Percentiles rank a stretch among this genome's conserved stretches.
Evolutionary conservation across 768 basidiomycete species (phyloP).

Genomic region (Boletus tomentosulus): DNA sequence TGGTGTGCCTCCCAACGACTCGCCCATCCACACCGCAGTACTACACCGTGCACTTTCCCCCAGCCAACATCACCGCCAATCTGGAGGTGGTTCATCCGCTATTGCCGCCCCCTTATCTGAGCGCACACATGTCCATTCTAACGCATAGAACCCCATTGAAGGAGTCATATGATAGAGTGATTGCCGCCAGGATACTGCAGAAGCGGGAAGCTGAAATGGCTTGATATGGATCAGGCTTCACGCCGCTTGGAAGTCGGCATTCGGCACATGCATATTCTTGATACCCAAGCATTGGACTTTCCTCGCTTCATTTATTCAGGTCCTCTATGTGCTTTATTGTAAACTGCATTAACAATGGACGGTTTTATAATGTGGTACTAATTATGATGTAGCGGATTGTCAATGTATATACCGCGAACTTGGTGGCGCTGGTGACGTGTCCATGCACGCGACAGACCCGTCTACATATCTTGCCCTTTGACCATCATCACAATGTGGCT

Average conservation of each 20-base stretch:
- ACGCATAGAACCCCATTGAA: conserved; percentile 60
- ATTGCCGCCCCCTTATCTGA: conserved; percentile 67
- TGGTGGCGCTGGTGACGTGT: conserved; percentile 24
- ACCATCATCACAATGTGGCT: conserved; percentile 40
- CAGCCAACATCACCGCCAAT: conserved; percentile 48
- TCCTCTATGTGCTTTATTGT: conserved; percentile 27
- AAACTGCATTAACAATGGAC: conserved; percentile 19
- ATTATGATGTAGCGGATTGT: not conserved
- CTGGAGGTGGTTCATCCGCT: conserved; percentile 65
- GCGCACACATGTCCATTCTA: conserved; percentile 66
- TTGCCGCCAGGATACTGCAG: conserved; percentile 47
- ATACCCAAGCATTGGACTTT: conserved; percentile 21
- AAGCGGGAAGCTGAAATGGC: conserved; percentile 12
- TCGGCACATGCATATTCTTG: conserved; percentile 6
- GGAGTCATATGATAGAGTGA: conserved; percentile 67
- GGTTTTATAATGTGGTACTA: conserved; percentile 7
- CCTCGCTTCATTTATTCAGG: conserved; percentile 20
- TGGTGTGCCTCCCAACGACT: conserved; percentile 48
- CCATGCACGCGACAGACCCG: not conserved
- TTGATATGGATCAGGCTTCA: not conserved
- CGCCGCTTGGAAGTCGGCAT: not conserved
- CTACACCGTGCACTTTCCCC: conserved; percentile 60
- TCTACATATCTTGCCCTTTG: not conserved
- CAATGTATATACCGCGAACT: not conserved
- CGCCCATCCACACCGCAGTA: conserved; percentile 39